Percentiles rank a stretch among this genome's conserved stretches.
Evolutionary conservation across 768 basidiomycete species (phyloP).

Genomic region (Tulasnella sp.): DNA sequence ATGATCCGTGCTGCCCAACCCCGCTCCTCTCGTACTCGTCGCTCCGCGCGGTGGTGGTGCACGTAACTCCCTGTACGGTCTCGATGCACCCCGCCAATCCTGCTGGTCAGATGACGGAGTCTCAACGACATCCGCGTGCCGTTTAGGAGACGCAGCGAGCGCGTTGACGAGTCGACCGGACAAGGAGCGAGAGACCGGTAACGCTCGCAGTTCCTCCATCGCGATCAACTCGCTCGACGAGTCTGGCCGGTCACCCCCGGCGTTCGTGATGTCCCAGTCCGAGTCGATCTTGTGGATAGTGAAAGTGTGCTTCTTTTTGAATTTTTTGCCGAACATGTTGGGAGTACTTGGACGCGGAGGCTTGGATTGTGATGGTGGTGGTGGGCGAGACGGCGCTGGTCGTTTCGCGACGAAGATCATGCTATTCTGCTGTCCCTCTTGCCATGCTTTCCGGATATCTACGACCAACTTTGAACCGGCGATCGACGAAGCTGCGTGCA

Average conservation of each 20-base stretch:
- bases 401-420: neutral
- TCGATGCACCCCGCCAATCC: neutral
- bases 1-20: neutral
- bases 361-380: neutral
- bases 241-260: neutral
- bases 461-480: neutral
- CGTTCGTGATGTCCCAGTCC: neutral
- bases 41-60: neutral
- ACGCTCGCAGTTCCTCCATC: neutral
- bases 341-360: neutral
- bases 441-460: neutral
- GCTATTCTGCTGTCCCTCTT: neutral
- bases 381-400: neutral
- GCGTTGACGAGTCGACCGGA: neutral
- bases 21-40: neutral
- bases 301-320: neutral
- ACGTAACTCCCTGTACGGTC: neutral
- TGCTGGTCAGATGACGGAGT: neutral
- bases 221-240: neutral
- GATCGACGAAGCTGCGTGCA: slow-evolving; percentile 9
- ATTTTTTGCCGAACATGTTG: neutral
- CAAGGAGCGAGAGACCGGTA: neutral
- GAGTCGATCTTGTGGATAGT: neutral
- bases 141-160: neutral
- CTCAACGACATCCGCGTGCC: neutral